Conservation (phyloP, 2,329 filamentous ascomycete species). For the Monosporascus sp. region DNA sequence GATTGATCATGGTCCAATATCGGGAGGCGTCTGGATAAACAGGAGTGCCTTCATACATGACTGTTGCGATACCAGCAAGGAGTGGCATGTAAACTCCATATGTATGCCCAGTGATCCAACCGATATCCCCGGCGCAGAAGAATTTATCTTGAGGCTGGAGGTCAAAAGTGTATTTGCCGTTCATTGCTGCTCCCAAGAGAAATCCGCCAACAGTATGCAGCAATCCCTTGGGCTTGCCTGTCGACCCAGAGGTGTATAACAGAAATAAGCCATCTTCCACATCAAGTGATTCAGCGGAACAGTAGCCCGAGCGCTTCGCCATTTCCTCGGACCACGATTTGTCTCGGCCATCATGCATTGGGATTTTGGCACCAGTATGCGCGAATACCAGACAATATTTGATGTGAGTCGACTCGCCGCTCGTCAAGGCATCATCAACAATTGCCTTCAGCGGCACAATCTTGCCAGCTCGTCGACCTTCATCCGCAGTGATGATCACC, state of each 20-base stretch:
- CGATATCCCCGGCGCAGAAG: constrained; percentile 97
- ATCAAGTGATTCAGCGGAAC: constrained; percentile 81
- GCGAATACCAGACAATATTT: constrained; percentile 78
- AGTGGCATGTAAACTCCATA: constrained; percentile 97
- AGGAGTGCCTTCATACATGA: constrained; percentile 96
- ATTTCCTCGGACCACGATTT: constrained; percentile 99
- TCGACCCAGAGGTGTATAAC: constrained; percentile 96
- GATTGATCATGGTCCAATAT: constrained; percentile 97
- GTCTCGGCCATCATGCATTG: constrained; percentile 84
- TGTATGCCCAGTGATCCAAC: constrained; percentile 98
- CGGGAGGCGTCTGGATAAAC: constrained; percentile 96
- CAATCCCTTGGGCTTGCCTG: constrained; percentile 97
- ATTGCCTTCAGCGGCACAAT: constrained; percentile 98
- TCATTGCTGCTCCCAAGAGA: constrained; percentile 82
- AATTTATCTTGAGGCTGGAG: constrained; percentile 90
- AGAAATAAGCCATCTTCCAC: constrained; percentile 96
- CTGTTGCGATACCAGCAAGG: constrained; percentile 84
- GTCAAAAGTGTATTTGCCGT: constrained; percentile 98
- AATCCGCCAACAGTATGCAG: constrained; percentile 97
- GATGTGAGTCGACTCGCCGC: constrained; percentile 83
- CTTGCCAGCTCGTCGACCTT: constrained; percentile 97
- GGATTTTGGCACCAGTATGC: constrained; percentile 87
- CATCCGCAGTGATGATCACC: constrained; percentile 94
- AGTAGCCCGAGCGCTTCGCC: constrained; percentile 92
- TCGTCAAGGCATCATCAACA: constrained; percentile 88